Evolutionary conservation across 73 alveolate genomes (phyloP), one percentile per base, ranked within the genome.

Genomic region (Durusdinium trenchii): DNA sequence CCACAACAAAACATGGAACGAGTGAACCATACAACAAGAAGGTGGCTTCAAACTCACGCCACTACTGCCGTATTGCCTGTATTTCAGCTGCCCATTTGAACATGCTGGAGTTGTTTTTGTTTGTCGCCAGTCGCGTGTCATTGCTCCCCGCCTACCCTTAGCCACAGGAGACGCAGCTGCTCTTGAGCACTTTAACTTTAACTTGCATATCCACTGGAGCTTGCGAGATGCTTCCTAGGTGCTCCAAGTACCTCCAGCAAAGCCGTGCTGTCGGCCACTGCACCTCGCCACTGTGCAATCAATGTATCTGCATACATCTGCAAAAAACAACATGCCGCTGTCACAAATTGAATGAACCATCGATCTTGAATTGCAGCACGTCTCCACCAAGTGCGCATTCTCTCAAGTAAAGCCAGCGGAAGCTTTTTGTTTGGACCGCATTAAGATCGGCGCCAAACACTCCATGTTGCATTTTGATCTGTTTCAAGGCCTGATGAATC

Each of bases 401-500:
- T n/a, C n/a, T n/a, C n/a, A n/a, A n/a, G n/a, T n/a, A n/a, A n/a
- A n/a, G n/a, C n/a, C n/a, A n/a, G n/a, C n/a, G n/a, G n/a, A n/a
- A n/a, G n/a, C n/a, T n/a, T n/a, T n/a, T n/a, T n/a, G n/a, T n/a
- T n/a, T n/a, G n/a, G n/a, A n/a, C n/a, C n/a, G n/a, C n/a, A n/a
- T 35, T 46, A 16, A 48, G 71, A 35, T 82, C 86, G 35, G 86
- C 86, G 28, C 96, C 96, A 32, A 90, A 90, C 54, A 90, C 96
- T 38, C 96, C 96, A 35, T 90, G 96, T n/a, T 90, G 96, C 96
- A 90, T 90, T 50, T 90, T 90, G 54, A 86, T 43, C 92, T 82
- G 92, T 32, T 82, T 82, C 92, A 82, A 82, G 69, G 92, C 92
- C 92, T 82, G 9, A 82, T 7, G 30, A 67, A 28, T 6, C 6